A percentile compares a stretch with the other conserved stretches of the same genome.
Evolutionary conservation across 768 basidiomycete species (phyloP).

Genomic region (Solioccasus polychromus): DNA sequence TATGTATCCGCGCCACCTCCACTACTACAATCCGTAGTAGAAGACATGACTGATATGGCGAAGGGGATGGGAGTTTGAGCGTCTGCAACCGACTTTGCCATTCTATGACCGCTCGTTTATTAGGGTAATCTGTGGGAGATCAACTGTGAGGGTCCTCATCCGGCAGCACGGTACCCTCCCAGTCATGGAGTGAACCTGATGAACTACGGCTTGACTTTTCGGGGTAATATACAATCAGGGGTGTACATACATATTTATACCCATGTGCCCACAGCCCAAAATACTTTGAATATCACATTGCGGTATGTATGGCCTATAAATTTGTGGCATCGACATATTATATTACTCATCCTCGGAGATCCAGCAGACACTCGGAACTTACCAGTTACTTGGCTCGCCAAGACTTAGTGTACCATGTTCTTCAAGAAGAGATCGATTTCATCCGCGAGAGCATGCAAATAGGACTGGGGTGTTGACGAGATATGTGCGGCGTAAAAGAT

Average conservation of each 20-base stretch:
- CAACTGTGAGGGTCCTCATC: constrained; percentile 27
- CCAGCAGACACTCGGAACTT: not conserved
- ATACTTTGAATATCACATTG: no score
- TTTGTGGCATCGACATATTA: no score
- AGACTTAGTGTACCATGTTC: constrained; percentile 15
- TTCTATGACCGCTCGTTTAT: not conserved
- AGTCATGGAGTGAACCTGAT: no score
- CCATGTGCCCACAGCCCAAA: no score
- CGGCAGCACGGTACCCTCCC: constrained; percentile 19
- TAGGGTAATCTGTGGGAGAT: constrained; percentile 11
- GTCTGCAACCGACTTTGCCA: not conserved
- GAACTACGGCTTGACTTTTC: not conserved
- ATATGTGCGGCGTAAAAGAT: constrained; percentile 68
- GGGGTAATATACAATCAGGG: not conserved
- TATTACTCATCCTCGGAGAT: not conserved
- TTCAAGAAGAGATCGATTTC: constrained; percentile 36
- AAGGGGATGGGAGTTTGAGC: not conserved
- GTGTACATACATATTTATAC: not conserved
- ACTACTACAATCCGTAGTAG: constrained; percentile 39
- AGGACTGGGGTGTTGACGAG: constrained; percentile 42
- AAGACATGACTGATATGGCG: constrained; percentile 20
- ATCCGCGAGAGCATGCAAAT: constrained; percentile 41
- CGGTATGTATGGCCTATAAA: no score
- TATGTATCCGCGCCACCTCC: constrained; percentile 51
- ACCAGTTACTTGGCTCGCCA: not conserved